A percentile compares a stretch with the other conserved stretches of the same genome.
phyloP scores from a whole-genome alignment of 2,329 filamentous ascomycete genomes.

The Penicillium sp. region DNA sequence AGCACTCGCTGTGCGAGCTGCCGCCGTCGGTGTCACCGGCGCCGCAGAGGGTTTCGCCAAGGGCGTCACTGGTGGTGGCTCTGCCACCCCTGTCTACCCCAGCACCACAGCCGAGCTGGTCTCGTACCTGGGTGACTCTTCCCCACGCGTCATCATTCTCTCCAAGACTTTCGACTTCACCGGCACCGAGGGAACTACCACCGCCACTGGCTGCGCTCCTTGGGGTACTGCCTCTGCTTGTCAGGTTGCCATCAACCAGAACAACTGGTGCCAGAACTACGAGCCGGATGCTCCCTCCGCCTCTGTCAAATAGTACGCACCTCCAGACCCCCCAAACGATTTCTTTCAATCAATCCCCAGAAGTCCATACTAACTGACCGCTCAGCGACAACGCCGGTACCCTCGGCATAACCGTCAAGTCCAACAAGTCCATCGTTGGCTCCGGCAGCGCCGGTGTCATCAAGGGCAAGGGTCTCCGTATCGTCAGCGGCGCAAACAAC shows the following conservation, averaged over 20 bases:
- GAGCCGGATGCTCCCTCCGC: conserved; percentile 53
- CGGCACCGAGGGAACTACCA: conserved; percentile 53
- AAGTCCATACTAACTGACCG: background rate
- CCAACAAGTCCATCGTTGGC: conserved; percentile 60
- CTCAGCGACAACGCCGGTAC: conserved; percentile 53
- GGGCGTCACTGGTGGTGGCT: conserved; percentile 62
- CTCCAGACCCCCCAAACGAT: background rate
- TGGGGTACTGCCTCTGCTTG: conserved; percentile 55
- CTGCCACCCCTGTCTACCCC: conserved; percentile 55
- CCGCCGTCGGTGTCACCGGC: conserved; percentile 29
- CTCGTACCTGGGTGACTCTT: conserved; percentile 57
- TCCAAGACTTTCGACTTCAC: conserved; percentile 45
- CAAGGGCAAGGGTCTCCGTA: conserved; percentile 58
- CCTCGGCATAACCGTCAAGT: conserved; percentile 53
- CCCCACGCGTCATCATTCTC: conserved; percentile 57
- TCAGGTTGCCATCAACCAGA: conserved; percentile 61
- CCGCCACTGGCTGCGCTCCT: conserved; percentile 58
- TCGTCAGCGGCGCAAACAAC: conserved; percentile 51
- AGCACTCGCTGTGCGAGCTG: conserved; percentile 23
- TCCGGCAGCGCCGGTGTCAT: conserved; percentile 55
- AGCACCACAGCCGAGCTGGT: conserved; percentile 56
- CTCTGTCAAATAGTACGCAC: conserved; percentile 37
- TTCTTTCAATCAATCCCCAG: background rate
- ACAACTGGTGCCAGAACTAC: conserved; percentile 61
- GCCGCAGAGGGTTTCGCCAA: conserved; percentile 51